Percentiles rank a stretch among this genome's conserved stretches.
Conservation (phyloP, 345 rosid genomes). For the Salix dunnii region DNA sequence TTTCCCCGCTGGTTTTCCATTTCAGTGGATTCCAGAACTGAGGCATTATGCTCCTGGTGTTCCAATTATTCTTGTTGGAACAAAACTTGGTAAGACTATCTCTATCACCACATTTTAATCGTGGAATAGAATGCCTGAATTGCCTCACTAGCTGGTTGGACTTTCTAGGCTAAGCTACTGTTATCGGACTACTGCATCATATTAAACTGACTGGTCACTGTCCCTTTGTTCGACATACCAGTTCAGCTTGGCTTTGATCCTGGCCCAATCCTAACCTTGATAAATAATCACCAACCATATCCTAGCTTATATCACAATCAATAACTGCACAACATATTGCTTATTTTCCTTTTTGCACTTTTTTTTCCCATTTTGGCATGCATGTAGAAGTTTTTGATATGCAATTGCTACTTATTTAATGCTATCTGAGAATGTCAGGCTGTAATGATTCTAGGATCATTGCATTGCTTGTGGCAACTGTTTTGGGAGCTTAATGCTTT, state of each 20-base stretch:
- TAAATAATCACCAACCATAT: not conserved
- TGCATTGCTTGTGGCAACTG: not conserved
- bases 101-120: not conserved
- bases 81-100: constrained; percentile 70
- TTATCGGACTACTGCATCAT: not conserved
- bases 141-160: not conserved
- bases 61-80: constrained; percentile 85
- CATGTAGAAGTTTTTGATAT: not conserved
- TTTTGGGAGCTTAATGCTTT: not conserved
- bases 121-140: not conserved
- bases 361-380: not conserved
- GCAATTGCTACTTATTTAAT: too few species aligned
- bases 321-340: not conserved
- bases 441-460: not conserved
- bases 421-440: not conserved
- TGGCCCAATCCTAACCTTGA: not conserved
- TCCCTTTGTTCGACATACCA: not conserved
- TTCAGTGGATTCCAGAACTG: constrained; percentile 98
- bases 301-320: not conserved
- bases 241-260: not conserved
- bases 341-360: not conserved
- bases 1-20: constrained; percentile 8
- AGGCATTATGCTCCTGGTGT: constrained; percentile 95
- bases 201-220: not conserved
- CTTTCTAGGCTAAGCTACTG: not conserved